phyloP scores from a whole-genome alignment of 2,329 filamentous ascomycete species.

The Trichoderma brevicompactum region DNA sequence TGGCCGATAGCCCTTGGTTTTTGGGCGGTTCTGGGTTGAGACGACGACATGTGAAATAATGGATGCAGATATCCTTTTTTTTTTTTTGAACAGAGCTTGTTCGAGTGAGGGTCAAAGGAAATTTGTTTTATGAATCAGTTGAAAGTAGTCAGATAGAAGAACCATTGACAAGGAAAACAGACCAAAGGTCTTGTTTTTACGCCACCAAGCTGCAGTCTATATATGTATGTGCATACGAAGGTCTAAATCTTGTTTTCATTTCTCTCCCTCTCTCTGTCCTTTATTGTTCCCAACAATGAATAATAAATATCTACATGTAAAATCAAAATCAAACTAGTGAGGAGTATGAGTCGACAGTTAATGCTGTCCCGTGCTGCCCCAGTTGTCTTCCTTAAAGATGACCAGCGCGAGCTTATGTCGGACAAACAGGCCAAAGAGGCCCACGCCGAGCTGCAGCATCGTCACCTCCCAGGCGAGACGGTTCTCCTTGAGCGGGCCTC shows the following conservation, averaged over 20 bases:
- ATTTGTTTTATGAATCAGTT: not conserved
- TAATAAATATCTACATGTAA: not conserved
- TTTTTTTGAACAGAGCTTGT: slow-evolving; percentile 15
- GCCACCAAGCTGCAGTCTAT: no score
- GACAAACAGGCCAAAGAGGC: slow-evolving; percentile 81
- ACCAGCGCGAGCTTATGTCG: slow-evolving; percentile 84
- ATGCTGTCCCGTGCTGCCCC: slow-evolving; percentile 49
- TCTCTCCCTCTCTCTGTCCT: not conserved
- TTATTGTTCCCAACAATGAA: not conserved
- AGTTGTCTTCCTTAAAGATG: slow-evolving; percentile 90
- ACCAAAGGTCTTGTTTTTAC: not conserved
- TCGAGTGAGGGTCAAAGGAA: not conserved
- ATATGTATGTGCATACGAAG: no score
- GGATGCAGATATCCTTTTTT: slow-evolving; percentile 22
- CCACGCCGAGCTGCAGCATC: slow-evolving; percentile 74
- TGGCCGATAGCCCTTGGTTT: slow-evolving; percentile 5
- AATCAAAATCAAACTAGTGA: not conserved
- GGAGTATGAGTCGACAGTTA: slow-evolving; percentile 10
- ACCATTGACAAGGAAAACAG: not conserved
- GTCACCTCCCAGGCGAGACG: slow-evolving; percentile 79
- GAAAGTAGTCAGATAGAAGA: not conserved
- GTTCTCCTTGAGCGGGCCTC: slow-evolving; percentile 88
- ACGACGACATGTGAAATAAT: slow-evolving; percentile 30
- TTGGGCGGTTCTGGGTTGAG: slow-evolving; percentile 23
- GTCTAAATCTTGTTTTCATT: not conserved